Evolutionary conservation across 139 green algal species (phyloP).

Genomic region (Chlorella ohadii): DNA sequence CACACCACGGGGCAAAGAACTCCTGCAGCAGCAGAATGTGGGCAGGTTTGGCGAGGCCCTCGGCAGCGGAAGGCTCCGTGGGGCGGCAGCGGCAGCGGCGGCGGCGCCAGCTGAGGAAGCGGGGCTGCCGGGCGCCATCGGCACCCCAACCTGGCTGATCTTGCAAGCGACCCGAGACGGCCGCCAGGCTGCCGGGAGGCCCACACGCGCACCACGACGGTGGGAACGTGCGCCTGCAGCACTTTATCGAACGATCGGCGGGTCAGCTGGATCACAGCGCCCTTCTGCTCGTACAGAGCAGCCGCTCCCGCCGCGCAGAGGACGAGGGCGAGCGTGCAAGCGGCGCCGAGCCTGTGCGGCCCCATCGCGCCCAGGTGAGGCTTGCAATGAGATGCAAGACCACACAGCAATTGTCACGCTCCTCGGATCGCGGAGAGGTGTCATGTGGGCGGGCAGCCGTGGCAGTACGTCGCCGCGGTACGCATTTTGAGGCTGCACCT

Average conservation of each 20-base stretch:
- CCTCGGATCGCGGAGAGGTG: not conserved
- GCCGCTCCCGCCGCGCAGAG: not conserved
- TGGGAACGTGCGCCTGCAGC: not conserved
- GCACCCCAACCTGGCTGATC: not conserved
- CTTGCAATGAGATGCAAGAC: not conserved
- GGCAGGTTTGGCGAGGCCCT: too few species aligned
- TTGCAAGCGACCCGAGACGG: too few species aligned
- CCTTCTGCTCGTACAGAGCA: not conserved
- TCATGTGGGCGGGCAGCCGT: not conserved
- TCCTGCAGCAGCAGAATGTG: not conserved
- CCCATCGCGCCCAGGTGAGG: not conserved
- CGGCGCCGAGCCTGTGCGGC: not conserved
- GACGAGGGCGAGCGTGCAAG: not conserved
- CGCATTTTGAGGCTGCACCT: too few species aligned
- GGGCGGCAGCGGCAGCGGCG: not conserved
- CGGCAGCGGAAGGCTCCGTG: not conserved
- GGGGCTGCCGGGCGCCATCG: not conserved
- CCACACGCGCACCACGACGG: conserved; percentile 20
- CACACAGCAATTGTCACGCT: not conserved
- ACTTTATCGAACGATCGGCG: conserved; percentile 5
- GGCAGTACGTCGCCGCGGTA: not conserved
- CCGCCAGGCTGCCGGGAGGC: not conserved
- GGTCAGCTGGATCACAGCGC: not conserved
- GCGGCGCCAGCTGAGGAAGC: not conserved
- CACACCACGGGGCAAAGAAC: conserved; percentile 44